Base-by-base conservation (phyloP, 805 yeast species). In the Wickerhamiella shivajii region DNA sequence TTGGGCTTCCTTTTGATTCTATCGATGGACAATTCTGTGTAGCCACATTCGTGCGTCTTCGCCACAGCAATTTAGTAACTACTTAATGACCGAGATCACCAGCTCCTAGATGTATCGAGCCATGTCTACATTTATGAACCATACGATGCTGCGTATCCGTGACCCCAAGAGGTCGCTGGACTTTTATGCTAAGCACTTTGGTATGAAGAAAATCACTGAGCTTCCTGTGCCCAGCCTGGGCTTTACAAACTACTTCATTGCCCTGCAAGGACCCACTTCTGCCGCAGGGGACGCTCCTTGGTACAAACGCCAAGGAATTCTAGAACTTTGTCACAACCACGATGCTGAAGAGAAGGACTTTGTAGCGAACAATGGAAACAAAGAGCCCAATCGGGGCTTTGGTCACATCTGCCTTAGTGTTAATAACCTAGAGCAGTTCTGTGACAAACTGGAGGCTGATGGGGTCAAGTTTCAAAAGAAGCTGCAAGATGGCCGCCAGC, bases 401-500 rank as follows among this genome's bases (percentile, higher is more conserved):
- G 98, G 98, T 15, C 98, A 87, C 57, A 73, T 84, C 39, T 83
- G 95, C 57, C 59, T 87, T 44, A 66, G 93, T 2, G 94, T 85
- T 11, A 80, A 81, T 45, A 75, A 85, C 57, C 70, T 87, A 37
- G 72, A 58, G 34, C 66, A 52, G 8, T 60, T 74, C 5, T 83
- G 87, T 55, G 57, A 59, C 25, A 53, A 60, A 18, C 62, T 87
- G 39, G 68, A 76, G 42, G 54, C 56, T 1, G 60, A 64, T 29
- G 78, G 76, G 14, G 95, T 77, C 36, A 52, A 57, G 32, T 87
- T 87, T 64, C 71, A 85, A 59, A 90, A 87, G 65, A 79, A 65
- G 51, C 62, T 85, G 44, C 56, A 70, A 24, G 97, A 87, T 52
- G 98, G 98, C 23, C 74, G 95, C 57, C 94, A 81, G 59, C 75